A percentile compares a stretch with the other conserved stretches of the same genome.
These are phyloP conservation scores for Pseudocercospora fuligena DNA, from an alignment of 2,329 filamentous ascomycete species.

Conservation along the genomic window DNA sequence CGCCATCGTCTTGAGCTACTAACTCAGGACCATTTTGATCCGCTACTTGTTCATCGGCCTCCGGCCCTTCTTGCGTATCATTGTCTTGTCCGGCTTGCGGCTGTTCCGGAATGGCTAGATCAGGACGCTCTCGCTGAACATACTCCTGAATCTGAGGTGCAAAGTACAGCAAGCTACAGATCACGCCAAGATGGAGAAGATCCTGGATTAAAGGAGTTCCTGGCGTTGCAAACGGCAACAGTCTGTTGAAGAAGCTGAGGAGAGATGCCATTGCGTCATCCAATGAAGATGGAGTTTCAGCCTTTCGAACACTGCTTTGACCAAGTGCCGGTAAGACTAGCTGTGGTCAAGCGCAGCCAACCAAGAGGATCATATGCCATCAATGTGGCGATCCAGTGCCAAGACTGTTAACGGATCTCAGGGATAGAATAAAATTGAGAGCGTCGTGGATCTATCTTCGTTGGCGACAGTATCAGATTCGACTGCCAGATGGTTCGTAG, in stretches of 20 bases:
- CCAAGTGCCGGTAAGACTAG: not conserved
- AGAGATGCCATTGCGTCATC: conserved; percentile 33
- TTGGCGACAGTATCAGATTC: not conserved
- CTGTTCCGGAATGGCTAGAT: conserved; percentile 1
- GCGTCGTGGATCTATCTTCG: not conserved
- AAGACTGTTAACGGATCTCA: no score
- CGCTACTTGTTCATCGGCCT: not conserved
- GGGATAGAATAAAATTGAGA: not conserved
- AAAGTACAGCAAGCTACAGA: conserved; percentile 53
- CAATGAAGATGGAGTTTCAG: not conserved
- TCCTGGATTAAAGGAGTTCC: conserved; percentile 54
- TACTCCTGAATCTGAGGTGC: conserved; percentile 52
- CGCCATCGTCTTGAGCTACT: not conserved
- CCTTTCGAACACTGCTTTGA: not conserved
- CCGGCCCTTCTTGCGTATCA: conserved; percentile 3
- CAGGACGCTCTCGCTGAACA: conserved; percentile 30
- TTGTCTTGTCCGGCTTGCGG: conserved; percentile 10
- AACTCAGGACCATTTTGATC: not conserved
- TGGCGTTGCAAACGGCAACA: conserved; percentile 55
- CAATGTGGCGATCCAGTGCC: not conserved
- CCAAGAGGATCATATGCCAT: not conserved
- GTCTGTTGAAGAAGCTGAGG: conserved; percentile 43
- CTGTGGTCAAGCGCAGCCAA: not conserved
- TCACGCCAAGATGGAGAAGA: conserved; percentile 50
- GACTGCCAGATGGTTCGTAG: not conserved